Evolutionary conservation across 495 filamentous ascomycete species (phyloP).

Genomic region (Diplogelasinospora grovesii): DNA sequence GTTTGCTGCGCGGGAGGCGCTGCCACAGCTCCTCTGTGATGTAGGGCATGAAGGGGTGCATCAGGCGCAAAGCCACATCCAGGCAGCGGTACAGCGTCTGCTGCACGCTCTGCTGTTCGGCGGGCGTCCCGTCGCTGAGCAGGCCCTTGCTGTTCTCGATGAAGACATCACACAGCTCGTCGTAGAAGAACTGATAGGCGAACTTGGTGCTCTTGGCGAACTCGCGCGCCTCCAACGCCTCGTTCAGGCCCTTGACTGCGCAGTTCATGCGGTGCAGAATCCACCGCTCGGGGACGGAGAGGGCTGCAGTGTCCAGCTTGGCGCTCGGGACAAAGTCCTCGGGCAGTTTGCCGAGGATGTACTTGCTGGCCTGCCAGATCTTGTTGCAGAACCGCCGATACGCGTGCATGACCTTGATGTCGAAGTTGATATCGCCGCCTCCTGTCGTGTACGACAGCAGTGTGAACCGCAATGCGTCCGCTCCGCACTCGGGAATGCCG

Average conservation of each 20-base stretch:
- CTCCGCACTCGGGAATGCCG: constrained; percentile 82
- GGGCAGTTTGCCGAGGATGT: constrained; percentile 68
- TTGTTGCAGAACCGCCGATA: constrained; percentile 92
- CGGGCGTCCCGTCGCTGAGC: constrained; percentile 47
- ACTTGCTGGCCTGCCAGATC: constrained; percentile 88
- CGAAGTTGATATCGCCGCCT: constrained; percentile 79
- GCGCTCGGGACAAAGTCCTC: constrained; percentile 60
- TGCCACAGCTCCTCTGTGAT: constrained; percentile 76
- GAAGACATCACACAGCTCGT: constrained; percentile 60
- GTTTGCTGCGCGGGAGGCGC: constrained; percentile 57
- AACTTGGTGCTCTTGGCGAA: constrained; percentile 58
- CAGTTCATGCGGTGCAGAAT: constrained; percentile 74
- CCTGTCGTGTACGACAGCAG: constrained; percentile 82
- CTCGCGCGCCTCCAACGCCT: constrained; percentile 59
- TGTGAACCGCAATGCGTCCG: constrained; percentile 77
- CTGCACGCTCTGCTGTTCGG: constrained; percentile 52
- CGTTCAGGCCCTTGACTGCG: constrained; percentile 68
- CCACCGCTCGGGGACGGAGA: constrained; percentile 68
- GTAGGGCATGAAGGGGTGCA: constrained; percentile 78
- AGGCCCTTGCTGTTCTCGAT: constrained; percentile 76
- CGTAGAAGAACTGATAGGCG: constrained; percentile 64
- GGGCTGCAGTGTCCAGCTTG: constrained; percentile 59
- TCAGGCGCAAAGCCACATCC: constrained; percentile 58
- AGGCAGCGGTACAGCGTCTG: constrained; percentile 63
- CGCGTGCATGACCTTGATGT: constrained; percentile 74